phyloP scores from a whole-genome alignment of 306 rosid genomes.

The Sicyos edulis region DNA sequence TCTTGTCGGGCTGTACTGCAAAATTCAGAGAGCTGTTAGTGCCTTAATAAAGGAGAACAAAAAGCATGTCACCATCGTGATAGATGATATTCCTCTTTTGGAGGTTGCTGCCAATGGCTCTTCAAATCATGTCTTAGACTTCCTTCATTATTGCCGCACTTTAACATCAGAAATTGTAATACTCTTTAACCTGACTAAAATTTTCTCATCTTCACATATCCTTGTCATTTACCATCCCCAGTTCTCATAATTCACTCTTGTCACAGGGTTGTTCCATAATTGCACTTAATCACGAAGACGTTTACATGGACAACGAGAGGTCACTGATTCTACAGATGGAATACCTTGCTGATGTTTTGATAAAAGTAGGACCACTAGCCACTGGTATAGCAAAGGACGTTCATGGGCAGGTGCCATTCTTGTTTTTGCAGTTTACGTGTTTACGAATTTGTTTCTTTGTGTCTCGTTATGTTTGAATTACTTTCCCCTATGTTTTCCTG shows the following conservation, averaged over 20 bases:
- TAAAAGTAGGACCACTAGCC: slow-evolving; percentile 75
- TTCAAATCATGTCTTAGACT: slow-evolving; percentile 65
- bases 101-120: slow-evolving; percentile 84
- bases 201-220: slow-evolving; percentile 6
- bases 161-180: slow-evolving; percentile 74
- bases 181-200: slow-evolving; percentile 6
- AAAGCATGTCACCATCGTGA: slow-evolving; percentile 44
- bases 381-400: slow-evolving; percentile 95
- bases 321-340: slow-evolving; percentile 71
- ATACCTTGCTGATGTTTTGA: slow-evolving; percentile 67
- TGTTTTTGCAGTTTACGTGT: not conserved
- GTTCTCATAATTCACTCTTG: slow-evolving; percentile 4
- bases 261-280: slow-evolving; percentile 66
- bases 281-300: slow-evolving; percentile 69
- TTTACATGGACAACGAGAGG: slow-evolving; percentile 53
- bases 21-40: slow-evolving; percentile 45
- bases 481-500: not conserved
- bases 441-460: not conserved
- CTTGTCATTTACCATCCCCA: slow-evolving; percentile 18
- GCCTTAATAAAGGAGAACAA: slow-evolving; percentile 41
- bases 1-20: slow-evolving; percentile 56
- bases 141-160: slow-evolving; percentile 78
- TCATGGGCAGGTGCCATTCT: slow-evolving; percentile 82
- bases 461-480: not conserved
- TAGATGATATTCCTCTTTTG: slow-evolving; percentile 74